phyloP scores from a whole-genome alignment of 768 basidiomycete genomes.

The Dacryopinax primogenitus region DNA sequence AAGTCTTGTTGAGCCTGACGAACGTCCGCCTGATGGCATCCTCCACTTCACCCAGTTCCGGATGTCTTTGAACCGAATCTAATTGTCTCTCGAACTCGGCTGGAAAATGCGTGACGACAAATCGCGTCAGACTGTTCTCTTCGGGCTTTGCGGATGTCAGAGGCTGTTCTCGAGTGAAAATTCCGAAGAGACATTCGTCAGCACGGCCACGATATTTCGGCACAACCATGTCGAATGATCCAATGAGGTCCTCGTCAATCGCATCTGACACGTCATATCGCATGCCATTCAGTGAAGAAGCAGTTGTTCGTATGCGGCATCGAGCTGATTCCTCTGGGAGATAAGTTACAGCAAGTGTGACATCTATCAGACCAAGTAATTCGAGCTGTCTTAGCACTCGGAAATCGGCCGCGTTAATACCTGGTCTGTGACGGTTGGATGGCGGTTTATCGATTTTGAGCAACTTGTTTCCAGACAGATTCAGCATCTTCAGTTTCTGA shows the following conservation, averaged over 20 bases:
- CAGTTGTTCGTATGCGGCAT: slow-evolving; percentile 81
- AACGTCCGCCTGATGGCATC: slow-evolving; percentile 83
- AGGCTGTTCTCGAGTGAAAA: slow-evolving; percentile 74
- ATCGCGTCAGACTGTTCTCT: slow-evolving; percentile 62
- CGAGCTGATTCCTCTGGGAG: slow-evolving; percentile 53
- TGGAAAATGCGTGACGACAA: slow-evolving; percentile 69
- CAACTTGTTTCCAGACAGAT: slow-evolving; percentile 91
- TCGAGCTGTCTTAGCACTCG: slow-evolving; percentile 71
- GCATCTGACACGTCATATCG: slow-evolving; percentile 94
- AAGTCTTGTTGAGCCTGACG: slow-evolving; percentile 67
- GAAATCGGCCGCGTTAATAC: slow-evolving; percentile 61
- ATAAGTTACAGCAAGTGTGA: slow-evolving; percentile 61
- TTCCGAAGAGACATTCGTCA: slow-evolving; percentile 83
- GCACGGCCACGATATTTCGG: slow-evolving; percentile 63
- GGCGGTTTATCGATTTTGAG: slow-evolving; percentile 53
- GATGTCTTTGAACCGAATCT: slow-evolving; percentile 31
- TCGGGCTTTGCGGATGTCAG: slow-evolving; percentile 26
- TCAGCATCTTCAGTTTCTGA: slow-evolving; percentile 81
- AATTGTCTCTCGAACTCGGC: slow-evolving; percentile 49
- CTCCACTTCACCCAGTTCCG: slow-evolving; percentile 40
- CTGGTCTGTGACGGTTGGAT: slow-evolving; percentile 15
- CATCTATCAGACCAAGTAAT: slow-evolving; percentile 95
- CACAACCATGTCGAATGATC: slow-evolving; percentile 86
- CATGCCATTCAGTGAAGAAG: slow-evolving; percentile 80
- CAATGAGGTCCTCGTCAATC: slow-evolving; percentile 63